phyloP scores from a whole-genome alignment of 257 asterid genomes.

The Lithospermum erythrorhizon region DNA sequence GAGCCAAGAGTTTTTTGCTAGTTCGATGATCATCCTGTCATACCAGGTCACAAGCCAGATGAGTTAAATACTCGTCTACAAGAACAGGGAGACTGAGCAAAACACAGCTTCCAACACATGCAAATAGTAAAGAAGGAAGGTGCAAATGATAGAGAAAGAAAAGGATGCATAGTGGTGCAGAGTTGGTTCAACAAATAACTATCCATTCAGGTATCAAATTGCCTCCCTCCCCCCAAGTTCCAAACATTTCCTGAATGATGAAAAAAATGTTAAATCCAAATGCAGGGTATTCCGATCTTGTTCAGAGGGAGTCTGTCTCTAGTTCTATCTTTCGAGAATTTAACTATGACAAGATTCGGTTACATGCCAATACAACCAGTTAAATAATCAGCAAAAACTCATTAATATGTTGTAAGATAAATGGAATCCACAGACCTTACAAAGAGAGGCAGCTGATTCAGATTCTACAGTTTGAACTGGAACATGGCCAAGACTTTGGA shows the following conservation, averaged over 20 bases:
- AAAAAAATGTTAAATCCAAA: too few relatives aligned
- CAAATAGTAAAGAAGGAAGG: background rate
- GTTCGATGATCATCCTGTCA: conserved; percentile 76
- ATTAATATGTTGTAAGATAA: background rate
- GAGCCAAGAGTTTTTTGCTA: conserved; percentile 61
- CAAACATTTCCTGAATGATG: too few relatives aligned
- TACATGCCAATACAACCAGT: conserved; percentile 1
- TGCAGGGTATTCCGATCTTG: too few relatives aligned
- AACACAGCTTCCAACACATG: background rate
- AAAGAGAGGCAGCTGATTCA: conserved; percentile 95
- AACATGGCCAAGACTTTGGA: conserved; percentile 78
- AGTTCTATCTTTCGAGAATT: too few relatives aligned
- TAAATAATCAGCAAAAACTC: background rate
- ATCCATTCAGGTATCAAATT: too few relatives aligned
- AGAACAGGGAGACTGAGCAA: background rate
- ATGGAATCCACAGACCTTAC: conserved; percentile 47
- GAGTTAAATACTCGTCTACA: conserved; percentile 6
- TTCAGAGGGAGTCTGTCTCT: too few relatives aligned
- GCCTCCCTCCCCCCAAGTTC: too few relatives aligned
- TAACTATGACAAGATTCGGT: background rate
- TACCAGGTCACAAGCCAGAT: conserved; percentile 14
- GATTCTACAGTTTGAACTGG: conserved; percentile 88
- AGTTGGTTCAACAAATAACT: background rate
- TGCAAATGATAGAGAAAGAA: background rate
- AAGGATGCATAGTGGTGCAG: background rate